These are phyloP conservation scores for Aspergillus texensis DNA, from an alignment of 2,329 filamentous ascomycete species.

Conservation along the genomic window DNA sequence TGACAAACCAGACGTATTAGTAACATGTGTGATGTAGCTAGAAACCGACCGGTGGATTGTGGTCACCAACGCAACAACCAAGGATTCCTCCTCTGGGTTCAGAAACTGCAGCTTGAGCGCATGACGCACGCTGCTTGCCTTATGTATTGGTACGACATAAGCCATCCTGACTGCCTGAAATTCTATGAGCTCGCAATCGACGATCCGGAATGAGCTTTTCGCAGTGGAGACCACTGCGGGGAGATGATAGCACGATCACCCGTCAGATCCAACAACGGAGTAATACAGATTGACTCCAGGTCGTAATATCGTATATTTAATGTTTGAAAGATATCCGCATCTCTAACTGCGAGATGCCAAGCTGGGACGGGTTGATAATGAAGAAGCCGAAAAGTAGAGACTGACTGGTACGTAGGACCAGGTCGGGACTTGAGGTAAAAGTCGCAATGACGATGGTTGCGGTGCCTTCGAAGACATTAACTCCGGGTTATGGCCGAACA, in stretches of 20 bases:
- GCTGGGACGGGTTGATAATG: background rate
- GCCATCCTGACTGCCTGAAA: slow-evolving; percentile 65
- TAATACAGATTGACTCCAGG: background rate
- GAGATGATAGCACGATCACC: background rate
- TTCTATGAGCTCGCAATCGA: background rate
- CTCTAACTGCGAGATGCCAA: background rate
- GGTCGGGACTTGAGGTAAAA: background rate
- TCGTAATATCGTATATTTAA: background rate
- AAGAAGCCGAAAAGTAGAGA: background rate
- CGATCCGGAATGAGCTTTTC: slow-evolving; percentile 3
- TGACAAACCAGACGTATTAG: slow-evolving; percentile 14
- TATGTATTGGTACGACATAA: slow-evolving; percentile 91
- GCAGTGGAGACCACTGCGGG: slow-evolving; percentile 8
- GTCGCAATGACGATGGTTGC: slow-evolving; percentile 17
- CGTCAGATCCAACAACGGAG: slow-evolving; percentile 1
- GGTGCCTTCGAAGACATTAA: slow-evolving; percentile 12
- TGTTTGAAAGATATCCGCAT: background rate
- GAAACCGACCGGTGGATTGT: slow-evolving; percentile 6
- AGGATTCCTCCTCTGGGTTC: slow-evolving; percentile 71
- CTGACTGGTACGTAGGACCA: background rate
- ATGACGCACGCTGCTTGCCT: slow-evolving; percentile 87
- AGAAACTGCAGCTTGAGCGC: slow-evolving; percentile 80
- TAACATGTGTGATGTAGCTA: background rate
- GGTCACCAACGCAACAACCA: slow-evolving; percentile 78
- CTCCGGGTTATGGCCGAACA: slow-evolving; percentile 17